Conservation (phyloP, 805 yeast species). For the Wickerhamiella domercqiae region DNA sequence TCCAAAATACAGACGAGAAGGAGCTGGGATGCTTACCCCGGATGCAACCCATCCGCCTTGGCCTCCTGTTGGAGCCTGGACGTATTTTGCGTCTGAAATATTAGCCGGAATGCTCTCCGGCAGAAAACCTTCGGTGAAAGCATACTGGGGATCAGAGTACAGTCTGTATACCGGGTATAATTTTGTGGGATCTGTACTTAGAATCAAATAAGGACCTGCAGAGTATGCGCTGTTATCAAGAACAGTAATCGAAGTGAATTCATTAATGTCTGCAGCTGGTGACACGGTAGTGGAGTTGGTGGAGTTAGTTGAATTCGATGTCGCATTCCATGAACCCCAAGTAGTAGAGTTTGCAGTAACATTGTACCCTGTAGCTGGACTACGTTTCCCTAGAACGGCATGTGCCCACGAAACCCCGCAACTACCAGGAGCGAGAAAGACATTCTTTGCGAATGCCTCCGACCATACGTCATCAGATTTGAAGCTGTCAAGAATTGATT, state of each 20-base stretch:
- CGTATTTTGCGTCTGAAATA: neutral
- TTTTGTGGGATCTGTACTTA: neutral
- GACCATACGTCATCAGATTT: neutral
- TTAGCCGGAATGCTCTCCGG: neutral
- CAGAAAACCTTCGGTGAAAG: neutral
- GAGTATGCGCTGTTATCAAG: neutral
- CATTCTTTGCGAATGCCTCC: neutral
- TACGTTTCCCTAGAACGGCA: neutral
- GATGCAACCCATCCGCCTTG: neutral
- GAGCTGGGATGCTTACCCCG: neutral
- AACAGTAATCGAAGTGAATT: neutral
- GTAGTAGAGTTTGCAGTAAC: neutral
- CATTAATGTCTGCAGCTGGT: neutral
- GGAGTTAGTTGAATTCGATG: too few species aligned
- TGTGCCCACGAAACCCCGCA: neutral
- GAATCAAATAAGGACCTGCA: neutral
- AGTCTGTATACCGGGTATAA: neutral
- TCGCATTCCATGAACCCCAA: neutral
- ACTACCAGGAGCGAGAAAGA: neutral
- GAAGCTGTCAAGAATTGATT: neutral
- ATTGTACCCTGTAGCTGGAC: neutral
- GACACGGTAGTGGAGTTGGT: neutral
- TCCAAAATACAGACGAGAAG: neutral
- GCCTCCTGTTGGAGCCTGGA: neutral
- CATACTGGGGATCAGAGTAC: neutral